Evolutionary conservation across 352 stramenopile species (phyloP), one percentile per base, ranked within the genome.

Genomic region (Globisporangium uncinulatum): DNA sequence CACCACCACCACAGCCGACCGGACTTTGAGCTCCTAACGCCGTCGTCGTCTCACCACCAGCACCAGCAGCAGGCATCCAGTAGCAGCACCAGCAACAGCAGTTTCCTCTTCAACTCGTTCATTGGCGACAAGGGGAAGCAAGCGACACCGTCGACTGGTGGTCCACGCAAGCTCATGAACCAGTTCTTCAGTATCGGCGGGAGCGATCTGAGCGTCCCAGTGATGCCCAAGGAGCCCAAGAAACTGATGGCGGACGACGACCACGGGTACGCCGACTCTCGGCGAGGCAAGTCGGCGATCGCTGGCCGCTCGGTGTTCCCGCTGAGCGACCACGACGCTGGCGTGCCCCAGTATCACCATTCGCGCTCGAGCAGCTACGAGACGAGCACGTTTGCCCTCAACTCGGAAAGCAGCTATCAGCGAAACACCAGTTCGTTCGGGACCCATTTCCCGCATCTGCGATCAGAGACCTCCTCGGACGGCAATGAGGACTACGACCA

Each of bases 221-320:
- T 73, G 54, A 55, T 79, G 29, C 55, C 66, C 31, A 84, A 81
- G 54, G 72, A 81, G 17, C 46, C 58, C 39, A 81, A 76, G 63
- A 69, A 68, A 59, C 19, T 36, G 42, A 50, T 52, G 9, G 39
- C 29, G 4, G 73, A 73, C 10, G 55, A 64, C 51, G 67, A 79
- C 32, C 65, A 76, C 58, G 56, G 63, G 41, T 79, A 80, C 46
- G 57, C 57, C 19, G 66, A 75, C 50, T 50, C 65, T 54, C 63
- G 61, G 7, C 63, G 63, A 1, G 34, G 48, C 42, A 63, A 63
- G 57, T 57, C 57, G 32, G 57, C 32, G 41, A 63, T 63, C 42
- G 57, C 50, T 14, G 50, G 57, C 21, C 57, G 61, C 53, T 51
- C 58, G 13, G 62, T 59, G 31, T 65, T 63, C 47, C 42, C 64